Evolutionary conservation across 1,139 yeast species (phyloP), one percentile per base, ranked within the genome.

Genomic region (Pichia sp.): DNA sequence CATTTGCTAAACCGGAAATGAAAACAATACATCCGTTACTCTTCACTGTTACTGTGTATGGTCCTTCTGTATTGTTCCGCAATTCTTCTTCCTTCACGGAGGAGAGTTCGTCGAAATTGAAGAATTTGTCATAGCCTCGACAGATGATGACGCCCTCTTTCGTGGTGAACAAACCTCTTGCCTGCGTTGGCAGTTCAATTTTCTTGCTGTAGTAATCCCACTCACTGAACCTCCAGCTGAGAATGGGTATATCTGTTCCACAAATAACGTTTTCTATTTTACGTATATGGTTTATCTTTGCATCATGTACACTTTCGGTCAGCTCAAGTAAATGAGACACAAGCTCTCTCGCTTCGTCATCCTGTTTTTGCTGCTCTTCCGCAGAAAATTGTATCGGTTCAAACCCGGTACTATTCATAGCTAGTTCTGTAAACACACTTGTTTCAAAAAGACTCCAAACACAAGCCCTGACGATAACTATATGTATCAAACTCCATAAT

Each of bases 11-110:
- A 0, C 95, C 97, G 1, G 96, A 78, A 15, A 93, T 78, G 59
- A 95, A 82, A 1, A 89, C 84, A 58, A 95, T 90, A 66, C 98
- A 93, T 0, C 99, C 99, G 66, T 93, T 95, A 57, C 95, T 96
- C 67, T 93, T 93, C 44, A 86, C 75, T 0, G 97, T 84, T 4
- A 90, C 79, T 19, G 80, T 82, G 67, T 87, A 93, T 0, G 97
- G 97, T 0, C 97, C 97, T 1, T 45, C 36, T 0, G 95, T 85
- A 29, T 75, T 65, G 1, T 63, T 55, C 41, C 68, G 64, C 30
- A 92, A 69, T 61, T 67, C 65, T 0, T 70, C 72, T 74, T 82
- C 76, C 53, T 73, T 76, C 0, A 96, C 86, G 3, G 63, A 62
- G 0, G 72, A 63, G 1, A 79, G 76, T 66, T 95, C 99, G 56